phyloP scores from a whole-genome alignment of 2,329 filamentous ascomycete genomes.

The Nigrospora oryzae region DNA sequence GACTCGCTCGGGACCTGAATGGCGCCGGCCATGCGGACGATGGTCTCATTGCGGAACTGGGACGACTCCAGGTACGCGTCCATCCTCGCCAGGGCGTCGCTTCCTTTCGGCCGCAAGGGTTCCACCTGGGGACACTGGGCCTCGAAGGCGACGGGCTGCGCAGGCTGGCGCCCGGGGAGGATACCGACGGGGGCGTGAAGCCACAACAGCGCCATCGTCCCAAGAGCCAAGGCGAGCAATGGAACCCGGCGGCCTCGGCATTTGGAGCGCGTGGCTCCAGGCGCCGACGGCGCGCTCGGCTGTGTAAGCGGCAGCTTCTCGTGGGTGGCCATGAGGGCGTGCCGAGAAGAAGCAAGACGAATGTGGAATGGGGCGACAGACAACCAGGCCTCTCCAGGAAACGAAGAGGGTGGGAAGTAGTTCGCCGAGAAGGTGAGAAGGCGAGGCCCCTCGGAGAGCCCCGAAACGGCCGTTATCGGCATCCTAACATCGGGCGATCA shows the following conservation, averaged over 20 bases:
- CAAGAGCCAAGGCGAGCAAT: neutral
- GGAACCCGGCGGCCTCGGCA: neutral
- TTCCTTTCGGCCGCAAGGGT: slow-evolving; percentile 19
- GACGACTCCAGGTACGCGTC: slow-evolving; percentile 20
- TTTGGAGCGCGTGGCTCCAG: neutral
- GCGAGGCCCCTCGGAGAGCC: too few species aligned
- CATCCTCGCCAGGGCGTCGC: slow-evolving; percentile 18
- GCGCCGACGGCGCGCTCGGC: neutral
- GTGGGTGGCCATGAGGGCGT: neutral
- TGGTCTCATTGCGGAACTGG: slow-evolving; percentile 22
- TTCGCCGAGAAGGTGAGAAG: too few species aligned
- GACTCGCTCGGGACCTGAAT: slow-evolving; percentile 47
- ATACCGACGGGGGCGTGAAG: neutral
- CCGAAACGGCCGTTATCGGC: too few species aligned
- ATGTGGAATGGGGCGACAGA: too few species aligned
- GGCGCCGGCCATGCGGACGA: slow-evolving; percentile 29
- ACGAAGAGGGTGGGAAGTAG: too few species aligned
- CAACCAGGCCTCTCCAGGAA: too few species aligned
- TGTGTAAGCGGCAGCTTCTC: slow-evolving; percentile 1
- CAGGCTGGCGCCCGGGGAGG: neutral
- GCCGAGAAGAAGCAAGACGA: too few species aligned
- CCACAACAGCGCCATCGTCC: neutral
- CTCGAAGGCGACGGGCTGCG: neutral
- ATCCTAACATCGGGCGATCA: too few species aligned
- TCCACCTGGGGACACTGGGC: slow-evolving; percentile 24